Evolutionary conservation across 2,329 filamentous ascomycete species (phyloP).

Genomic region (Phaeophleospora eucalypticola): DNA sequence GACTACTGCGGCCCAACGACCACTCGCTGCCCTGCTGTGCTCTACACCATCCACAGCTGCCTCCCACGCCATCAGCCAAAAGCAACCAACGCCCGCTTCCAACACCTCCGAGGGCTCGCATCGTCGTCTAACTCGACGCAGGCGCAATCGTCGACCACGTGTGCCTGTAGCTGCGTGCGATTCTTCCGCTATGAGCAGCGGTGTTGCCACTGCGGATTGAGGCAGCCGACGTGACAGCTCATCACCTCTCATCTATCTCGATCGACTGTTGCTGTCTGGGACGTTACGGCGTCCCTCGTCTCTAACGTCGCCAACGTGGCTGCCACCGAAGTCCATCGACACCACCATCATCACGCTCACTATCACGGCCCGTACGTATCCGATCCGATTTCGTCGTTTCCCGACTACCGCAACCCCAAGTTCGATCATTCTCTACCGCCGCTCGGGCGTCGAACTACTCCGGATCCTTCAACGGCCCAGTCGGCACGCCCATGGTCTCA

Average conservation of each 20-base stretch:
- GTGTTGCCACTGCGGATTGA: background rate
- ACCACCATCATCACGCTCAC: constrained; percentile 24
- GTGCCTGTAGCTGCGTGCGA: background rate
- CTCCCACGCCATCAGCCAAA: background rate
- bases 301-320: constrained; percentile 28
- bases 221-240: background rate
- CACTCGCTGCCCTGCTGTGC: too few relatives aligned
- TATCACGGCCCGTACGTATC: constrained; percentile 16
- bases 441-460: constrained; percentile 12
- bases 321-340: constrained; percentile 26
- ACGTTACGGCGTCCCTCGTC: constrained; percentile 23
- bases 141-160: background rate
- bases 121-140: background rate
- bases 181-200: background rate
- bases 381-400: constrained; percentile 9
- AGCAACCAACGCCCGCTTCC: background rate
- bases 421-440: constrained; percentile 9
- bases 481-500: constrained; percentile 31
- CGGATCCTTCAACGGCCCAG: constrained; percentile 16
- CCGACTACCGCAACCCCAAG: constrained; percentile 7
- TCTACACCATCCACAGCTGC: too few relatives aligned
- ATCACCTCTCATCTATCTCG: background rate
- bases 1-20: too few relatives aligned
- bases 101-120: constrained; percentile 2
- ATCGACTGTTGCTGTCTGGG: too few relatives aligned